Evolutionary conservation across 1,284 basidiomycete species (phyloP), one percentile per base, ranked within the genome.

Genomic region (Austroboletus niveus): DNA sequence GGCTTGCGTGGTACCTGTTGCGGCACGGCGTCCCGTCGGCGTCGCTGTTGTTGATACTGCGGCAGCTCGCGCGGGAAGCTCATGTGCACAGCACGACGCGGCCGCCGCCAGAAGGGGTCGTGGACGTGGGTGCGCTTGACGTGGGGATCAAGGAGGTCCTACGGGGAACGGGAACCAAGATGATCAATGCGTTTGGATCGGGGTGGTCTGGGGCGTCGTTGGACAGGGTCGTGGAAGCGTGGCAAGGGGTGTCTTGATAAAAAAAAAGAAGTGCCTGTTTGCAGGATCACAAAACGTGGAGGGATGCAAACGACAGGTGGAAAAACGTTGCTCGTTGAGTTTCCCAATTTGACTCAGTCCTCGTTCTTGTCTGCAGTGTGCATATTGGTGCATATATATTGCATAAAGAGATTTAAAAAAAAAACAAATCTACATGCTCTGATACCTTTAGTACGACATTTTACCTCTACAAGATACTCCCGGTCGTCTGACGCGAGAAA

Each of bases 1-100:
- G 66, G 44, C 69, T 79, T 2, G 72, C 75, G 1, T 80, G 78
- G 78, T 89, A 89, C 61, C 72, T 89, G n/a, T 64, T 81, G 44
- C 72, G 85, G 48, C 82, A 87, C 58, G 78, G 78, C 9, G 84
- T 89, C 1, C 87, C 87, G 0, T 82, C 80, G 1, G 81, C 85
- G 1, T 82, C 81, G 0, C 62, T 88, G 22, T 74, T 89, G 9
- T 71, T 75, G 4, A 72, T 85, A 8, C 69, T 89, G 49, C 77
- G 75, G 43, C 73, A 75, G 38, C 74, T 87, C 1, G 85, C 85
- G 2, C 69, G 72, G 9, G 80, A 84, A 40, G 84, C 85, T 3
- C 78, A 83, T 59, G 59, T 63, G 32, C 77, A 82, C 38, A 84
- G 82, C 58, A 45, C 56, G 75, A 22, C 70, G 15, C 56, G 70